Percentiles rank a stretch among this genome's conserved stretches.
Conservation (phyloP, 1,139 yeast species). For the Candida sanyaensis region DNA sequence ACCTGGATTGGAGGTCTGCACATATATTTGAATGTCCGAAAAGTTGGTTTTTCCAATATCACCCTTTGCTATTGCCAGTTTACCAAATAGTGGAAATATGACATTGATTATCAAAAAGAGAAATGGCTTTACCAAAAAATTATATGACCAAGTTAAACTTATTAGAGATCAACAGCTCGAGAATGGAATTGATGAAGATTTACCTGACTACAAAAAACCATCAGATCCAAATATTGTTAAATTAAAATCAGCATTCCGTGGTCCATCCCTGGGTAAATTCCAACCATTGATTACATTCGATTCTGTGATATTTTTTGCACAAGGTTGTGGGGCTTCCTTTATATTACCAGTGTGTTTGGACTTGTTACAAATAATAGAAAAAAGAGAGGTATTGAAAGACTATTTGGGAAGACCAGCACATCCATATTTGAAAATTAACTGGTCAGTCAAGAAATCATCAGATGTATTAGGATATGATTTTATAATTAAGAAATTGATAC, state of each 20-base stretch:
- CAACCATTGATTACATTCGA: conserved; percentile 47
- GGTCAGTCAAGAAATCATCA: conserved; percentile 31
- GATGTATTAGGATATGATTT: conserved; percentile 41
- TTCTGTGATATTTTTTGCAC: conserved; percentile 38
- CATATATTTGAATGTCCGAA: conserved; percentile 40
- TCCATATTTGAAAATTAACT: conserved; percentile 30
- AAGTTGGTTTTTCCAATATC: conserved; percentile 42
- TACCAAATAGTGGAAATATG: conserved; percentile 39
- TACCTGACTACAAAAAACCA: conserved; percentile 11
- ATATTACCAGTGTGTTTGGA: conserved; percentile 47
- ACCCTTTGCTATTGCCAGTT: conserved; percentile 49
- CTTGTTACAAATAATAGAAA: conserved; percentile 27
- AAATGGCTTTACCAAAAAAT: conserved; percentile 46
- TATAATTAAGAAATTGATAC: conserved; percentile 28
- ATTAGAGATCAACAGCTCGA: conserved; percentile 18
- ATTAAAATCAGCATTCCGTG: conserved; percentile 38
- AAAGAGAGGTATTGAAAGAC: conserved; percentile 29
- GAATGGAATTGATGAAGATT: conserved; percentile 8
- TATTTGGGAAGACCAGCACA: conserved; percentile 33
- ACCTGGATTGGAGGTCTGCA: conserved; percentile 55
- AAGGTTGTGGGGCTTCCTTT: conserved; percentile 51
- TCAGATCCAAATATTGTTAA: conserved; percentile 14
- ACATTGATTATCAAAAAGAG: conserved; percentile 39
- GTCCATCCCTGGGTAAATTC: conserved; percentile 47
- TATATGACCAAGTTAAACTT: conserved; percentile 22